Evolutionary conservation across 169 alveolate species (phyloP), one percentile per base, ranked within the genome.

Genomic region (Babesia ovata): DNA sequence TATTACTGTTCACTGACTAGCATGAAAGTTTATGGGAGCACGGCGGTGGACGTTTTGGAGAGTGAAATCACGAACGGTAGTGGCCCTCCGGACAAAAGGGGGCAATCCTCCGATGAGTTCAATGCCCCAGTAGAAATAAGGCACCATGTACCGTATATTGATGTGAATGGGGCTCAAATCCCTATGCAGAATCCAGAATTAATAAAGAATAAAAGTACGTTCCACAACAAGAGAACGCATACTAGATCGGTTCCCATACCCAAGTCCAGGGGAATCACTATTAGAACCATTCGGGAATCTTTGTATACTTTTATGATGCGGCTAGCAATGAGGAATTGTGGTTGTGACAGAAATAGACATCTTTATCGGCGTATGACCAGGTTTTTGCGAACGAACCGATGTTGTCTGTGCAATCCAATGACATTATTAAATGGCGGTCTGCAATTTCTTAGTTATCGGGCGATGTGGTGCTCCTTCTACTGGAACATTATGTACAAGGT

Each of bases 1-100:
- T 92, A 92, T 77, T 92, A 92, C 74, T 92, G 95, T 73, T 86
- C 95, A 24, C 83, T 92, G 7, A 92, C 95, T 8, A 87, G 86
- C 42, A 78, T 92, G 75, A 87, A 85, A 85, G 93, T 92, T 33
- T 92, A 86, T 78, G 95, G 94, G 0, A 85, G 91, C 26, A 90
- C 95, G 46, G 95, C 94, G 33, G 93, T 92, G 50, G 94, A 92
- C 58, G 83, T 90, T 16, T 58, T 83, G 69, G 90, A 83, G 53
- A 83, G 67, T 75, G 90, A 83, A 67, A 83, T 83, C 45, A 46
- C 67, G 13, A 54, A 69, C 21, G 81, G 52, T 26, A 63, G n/a
- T 26, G 42, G 52, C 29, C 12, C 53, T 66, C 54, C 14, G 28
- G 49, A 29, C 29, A 67, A 46, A 67, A 28, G 65, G n/a, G 56